A percentile compares a stretch with the other conserved stretches of the same genome.
These are phyloP conservation scores for Lasiosphaeris hirsuta DNA, from an alignment of 495 filamentous ascomycete species.

Conservation along the genomic window DNA sequence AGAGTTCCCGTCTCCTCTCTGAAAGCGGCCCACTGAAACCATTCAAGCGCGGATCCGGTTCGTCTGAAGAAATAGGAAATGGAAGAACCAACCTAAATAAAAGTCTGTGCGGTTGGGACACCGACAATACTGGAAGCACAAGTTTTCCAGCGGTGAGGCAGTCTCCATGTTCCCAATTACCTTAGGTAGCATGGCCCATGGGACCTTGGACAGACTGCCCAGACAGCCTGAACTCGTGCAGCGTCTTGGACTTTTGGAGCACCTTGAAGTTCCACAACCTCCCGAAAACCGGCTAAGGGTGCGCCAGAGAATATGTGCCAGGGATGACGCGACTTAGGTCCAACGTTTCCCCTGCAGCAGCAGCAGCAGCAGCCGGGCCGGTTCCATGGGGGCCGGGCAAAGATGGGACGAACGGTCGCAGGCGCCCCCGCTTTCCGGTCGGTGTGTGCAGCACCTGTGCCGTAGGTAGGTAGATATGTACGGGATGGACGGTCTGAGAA, in stretches of 20 bases:
- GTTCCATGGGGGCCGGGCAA: constrained; percentile 5
- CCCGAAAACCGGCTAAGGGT: constrained; percentile 3
- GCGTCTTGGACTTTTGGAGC: neutral
- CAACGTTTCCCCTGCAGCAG: constrained; percentile 6
- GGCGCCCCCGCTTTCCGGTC: neutral
- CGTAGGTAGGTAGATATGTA: neutral
- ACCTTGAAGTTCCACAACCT: neutral
- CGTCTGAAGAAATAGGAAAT: neutral
- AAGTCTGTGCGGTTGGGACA: constrained; percentile 6
- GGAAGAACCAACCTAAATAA: neutral
- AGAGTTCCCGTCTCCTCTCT: too few species aligned
- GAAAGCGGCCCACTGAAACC: too few species aligned
- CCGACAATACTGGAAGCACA: constrained; percentile 3
- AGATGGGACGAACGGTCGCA: constrained; percentile 10
- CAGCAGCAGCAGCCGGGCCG: constrained; percentile 5
- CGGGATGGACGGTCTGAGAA: too few species aligned
- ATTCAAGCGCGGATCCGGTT: too few species aligned
- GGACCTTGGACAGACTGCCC: too few species aligned
- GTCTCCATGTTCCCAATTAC: neutral
- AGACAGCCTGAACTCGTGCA: neutral
- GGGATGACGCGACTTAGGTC: neutral
- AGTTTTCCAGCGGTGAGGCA: neutral
- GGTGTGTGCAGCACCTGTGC: neutral
- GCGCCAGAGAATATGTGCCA: neutral
- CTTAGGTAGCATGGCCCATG: too few species aligned